Conservation (phyloP, 495 filamentous ascomycete species). For the Achaetomiella virescens region DNA sequence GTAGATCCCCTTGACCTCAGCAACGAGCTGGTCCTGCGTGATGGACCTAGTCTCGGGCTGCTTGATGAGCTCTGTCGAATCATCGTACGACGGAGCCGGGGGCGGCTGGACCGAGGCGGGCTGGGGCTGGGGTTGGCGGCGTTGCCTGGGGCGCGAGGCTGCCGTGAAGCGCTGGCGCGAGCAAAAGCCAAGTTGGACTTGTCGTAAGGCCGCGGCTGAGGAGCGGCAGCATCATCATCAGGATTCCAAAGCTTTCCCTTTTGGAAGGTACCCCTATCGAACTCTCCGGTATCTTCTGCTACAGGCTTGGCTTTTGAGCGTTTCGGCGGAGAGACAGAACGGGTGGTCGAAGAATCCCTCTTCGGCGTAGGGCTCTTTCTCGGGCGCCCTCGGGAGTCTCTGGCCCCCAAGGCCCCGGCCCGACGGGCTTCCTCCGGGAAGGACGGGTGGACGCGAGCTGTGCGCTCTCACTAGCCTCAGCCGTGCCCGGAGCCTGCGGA, state of each 20-base stretch:
- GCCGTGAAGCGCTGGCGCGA: slow-evolving; percentile 12
- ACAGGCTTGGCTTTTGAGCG: slow-evolving; percentile 12
- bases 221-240: slow-evolving; percentile 18
- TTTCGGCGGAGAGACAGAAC: slow-evolving; percentile 20
- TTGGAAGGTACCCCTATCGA: slow-evolving; percentile 24
- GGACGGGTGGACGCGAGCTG: not conserved
- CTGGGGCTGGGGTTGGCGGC: slow-evolving; percentile 5
- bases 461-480: not conserved
- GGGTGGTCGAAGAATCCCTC: slow-evolving; percentile 14
- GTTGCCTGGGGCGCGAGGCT: slow-evolving; percentile 8
- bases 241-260: slow-evolving; percentile 35
- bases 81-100: slow-evolving; percentile 6
- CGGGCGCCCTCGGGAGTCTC: not conserved
- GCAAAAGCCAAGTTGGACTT: slow-evolving; percentile 23
- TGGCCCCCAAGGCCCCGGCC: not conserved
- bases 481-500: not conserved
- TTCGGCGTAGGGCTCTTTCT: slow-evolving; percentile 14
- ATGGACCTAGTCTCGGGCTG: slow-evolving; percentile 64
- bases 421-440: slow-evolving; percentile 8
- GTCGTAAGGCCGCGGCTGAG: slow-evolving; percentile 19
- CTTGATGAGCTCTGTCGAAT: slow-evolving; percentile 29
- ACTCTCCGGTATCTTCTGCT: slow-evolving; percentile 24
- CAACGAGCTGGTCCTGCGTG: slow-evolving; percentile 65
- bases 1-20: slow-evolving; percentile 71
- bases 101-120: not conserved